Percentiles rank a stretch among this genome's conserved stretches.
These are phyloP conservation scores for Leucocoprinus birnbaumii DNA, from an alignment of 768 basidiomycete genomes.

Conservation along the genomic window DNA sequence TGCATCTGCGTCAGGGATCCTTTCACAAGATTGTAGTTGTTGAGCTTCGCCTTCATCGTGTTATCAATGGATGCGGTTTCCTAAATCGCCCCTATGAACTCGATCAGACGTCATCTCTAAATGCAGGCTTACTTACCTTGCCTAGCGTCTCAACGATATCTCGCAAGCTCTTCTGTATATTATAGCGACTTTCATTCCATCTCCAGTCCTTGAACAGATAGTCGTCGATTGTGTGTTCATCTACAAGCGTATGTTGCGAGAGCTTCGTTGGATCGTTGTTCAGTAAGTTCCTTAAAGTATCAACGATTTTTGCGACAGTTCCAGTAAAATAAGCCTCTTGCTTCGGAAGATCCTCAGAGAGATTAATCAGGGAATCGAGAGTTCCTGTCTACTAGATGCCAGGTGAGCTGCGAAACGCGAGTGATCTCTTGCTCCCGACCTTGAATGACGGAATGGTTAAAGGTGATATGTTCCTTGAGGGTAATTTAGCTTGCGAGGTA, in stretches of 20 bases:
- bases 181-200: conserved; percentile 94
- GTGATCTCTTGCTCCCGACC: conserved; percentile 41
- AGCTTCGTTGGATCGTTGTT: conserved; percentile 84
- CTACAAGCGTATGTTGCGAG: conserved; percentile 71
- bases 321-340: conserved; percentile 85
- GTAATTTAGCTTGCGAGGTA: conserved; percentile 47
- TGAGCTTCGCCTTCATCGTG: conserved; percentile 88
- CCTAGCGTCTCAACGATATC: conserved; percentile 85
- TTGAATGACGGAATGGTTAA: conserved; percentile 87
- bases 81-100: conserved; percentile 37
- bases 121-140: conserved; percentile 52
- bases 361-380: conserved; percentile 79
- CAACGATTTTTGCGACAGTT: conserved; percentile 89
- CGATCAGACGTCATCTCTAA: too few species aligned
- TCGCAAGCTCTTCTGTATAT: conserved; percentile 72
- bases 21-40: conserved; percentile 91
- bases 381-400: conserved; percentile 78
- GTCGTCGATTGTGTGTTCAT: conserved; percentile 75
- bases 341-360: conserved; percentile 94
- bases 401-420: conserved; percentile 13
- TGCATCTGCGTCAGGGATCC: conserved; percentile 90
- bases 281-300: conserved; percentile 85
- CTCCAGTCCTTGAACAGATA: conserved; percentile 82
- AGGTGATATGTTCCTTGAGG: conserved; percentile 52
- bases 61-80: conserved; percentile 95